A percentile compares a stretch with the other conserved stretches of the same genome.
Evolutionary conservation across 176 grass and related monocot species (phyloP).

Genomic region (Puya raimondii): DNA sequence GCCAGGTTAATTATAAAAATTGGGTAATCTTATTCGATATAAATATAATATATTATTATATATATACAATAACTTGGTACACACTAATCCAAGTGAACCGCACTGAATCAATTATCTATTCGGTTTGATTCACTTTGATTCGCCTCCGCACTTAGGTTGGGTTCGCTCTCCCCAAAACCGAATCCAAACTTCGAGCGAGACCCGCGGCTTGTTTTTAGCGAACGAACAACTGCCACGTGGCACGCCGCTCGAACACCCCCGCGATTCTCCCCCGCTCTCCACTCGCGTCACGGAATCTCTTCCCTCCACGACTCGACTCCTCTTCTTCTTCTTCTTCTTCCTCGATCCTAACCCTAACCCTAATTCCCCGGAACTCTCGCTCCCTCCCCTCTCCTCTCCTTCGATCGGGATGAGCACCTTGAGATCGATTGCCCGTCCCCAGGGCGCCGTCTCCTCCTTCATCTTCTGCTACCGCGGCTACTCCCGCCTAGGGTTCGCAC

Average conservation of each 20-base stretch:
- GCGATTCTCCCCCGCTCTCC: background rate
- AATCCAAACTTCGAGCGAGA: too few relatives aligned
- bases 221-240: background rate
- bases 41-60: too few relatives aligned
- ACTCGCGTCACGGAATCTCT: constrained; percentile 13
- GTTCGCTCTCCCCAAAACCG: too few relatives aligned
- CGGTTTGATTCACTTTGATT: too few relatives aligned
- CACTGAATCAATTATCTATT: too few relatives aligned
- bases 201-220: background rate
- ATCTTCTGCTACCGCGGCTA: constrained; percentile 34
- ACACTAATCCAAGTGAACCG: too few relatives aligned
- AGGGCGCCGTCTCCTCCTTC: constrained; percentile 38
- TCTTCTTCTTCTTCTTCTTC: constrained; percentile 13
- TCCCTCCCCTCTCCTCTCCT: background rate
- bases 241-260: background rate
- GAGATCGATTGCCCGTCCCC: constrained; percentile 20
- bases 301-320: constrained; percentile 42
- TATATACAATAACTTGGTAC: too few relatives aligned
- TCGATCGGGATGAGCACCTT: constrained; percentile 52
- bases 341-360: constrained; percentile 26
- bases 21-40: too few relatives aligned
- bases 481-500: constrained; percentile 27
- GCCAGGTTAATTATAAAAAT: background rate
- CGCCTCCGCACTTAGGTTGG: too few relatives aligned
- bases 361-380: constrained; percentile 8